A percentile compares a stretch with the other conserved stretches of the same genome.
phyloP scores from a whole-genome alignment of 148 eudicot genomes.

The Silene latifolia region DNA sequence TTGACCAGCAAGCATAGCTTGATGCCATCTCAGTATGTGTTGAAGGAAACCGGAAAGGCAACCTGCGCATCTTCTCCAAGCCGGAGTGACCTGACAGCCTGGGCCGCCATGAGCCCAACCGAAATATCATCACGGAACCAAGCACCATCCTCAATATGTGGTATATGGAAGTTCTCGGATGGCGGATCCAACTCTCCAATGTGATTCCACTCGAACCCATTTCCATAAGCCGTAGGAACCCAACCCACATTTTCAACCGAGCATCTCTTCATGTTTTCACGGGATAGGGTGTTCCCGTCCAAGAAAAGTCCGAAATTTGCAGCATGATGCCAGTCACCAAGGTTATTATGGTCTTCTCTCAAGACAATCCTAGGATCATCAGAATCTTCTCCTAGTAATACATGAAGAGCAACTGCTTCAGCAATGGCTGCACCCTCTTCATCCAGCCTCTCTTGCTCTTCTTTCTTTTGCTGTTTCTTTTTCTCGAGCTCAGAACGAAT shows the following conservation, averaged over 20 bases:
- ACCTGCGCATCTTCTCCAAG: constrained; percentile 60
- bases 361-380: constrained; percentile 45
- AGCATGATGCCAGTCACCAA: constrained; percentile 40
- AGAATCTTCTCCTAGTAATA: constrained; percentile 79
- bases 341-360: constrained; percentile 46
- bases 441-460: constrained; percentile 89
- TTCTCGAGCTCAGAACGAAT: constrained; percentile 84
- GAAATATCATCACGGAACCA: constrained; percentile 49
- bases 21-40: constrained; percentile 31
- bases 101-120: constrained; percentile 64
- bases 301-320: constrained; percentile 37
- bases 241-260: constrained; percentile 39
- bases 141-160: constrained; percentile 37
- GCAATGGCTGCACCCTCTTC: constrained; percentile 97
- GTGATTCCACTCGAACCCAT: constrained; percentile 41
- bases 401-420: constrained; percentile 93
- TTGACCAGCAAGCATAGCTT: not conserved
- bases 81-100: constrained; percentile 77
- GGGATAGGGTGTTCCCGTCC: constrained; percentile 37
- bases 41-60: constrained; percentile 41
- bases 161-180: constrained; percentile 31
- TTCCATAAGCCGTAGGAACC: constrained; percentile 39
- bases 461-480: constrained; percentile 78
- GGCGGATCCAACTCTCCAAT: constrained; percentile 35
- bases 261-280: constrained; percentile 34